phyloP scores from a whole-genome alignment of 2,329 filamentous ascomycete species.

The Metarhizium guizhouense region DNA sequence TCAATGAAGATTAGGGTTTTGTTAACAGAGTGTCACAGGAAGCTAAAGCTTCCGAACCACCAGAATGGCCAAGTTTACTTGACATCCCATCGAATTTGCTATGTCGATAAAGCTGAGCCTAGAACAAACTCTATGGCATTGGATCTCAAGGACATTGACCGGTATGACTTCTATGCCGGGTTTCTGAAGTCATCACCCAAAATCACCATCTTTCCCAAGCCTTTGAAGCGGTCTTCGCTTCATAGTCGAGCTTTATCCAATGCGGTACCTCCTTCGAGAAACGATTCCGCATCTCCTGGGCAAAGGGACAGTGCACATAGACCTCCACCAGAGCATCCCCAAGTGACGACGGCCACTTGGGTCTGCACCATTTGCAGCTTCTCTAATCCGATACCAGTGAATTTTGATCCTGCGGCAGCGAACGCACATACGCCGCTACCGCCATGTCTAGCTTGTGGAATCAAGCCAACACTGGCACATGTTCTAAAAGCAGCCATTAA shows the following conservation, averaged over 20 bases:
- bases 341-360: slow-evolving; percentile 67
- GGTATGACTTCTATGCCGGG: slow-evolving; percentile 83
- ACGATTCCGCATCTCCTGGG: slow-evolving; percentile 36
- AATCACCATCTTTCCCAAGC: slow-evolving; percentile 79
- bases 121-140: slow-evolving; percentile 76
- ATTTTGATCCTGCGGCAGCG: slow-evolving; percentile 80
- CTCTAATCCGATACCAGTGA: slow-evolving; percentile 84
- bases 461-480: slow-evolving; percentile 76
- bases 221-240: slow-evolving; percentile 55
- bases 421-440: slow-evolving; percentile 72
- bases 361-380: slow-evolving; percentile 94
- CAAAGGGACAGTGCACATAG: slow-evolving; percentile 34
- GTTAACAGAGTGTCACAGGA: slow-evolving; percentile 45
- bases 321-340: slow-evolving; percentile 28
- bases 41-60: slow-evolving; percentile 88
- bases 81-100: slow-evolving; percentile 91
- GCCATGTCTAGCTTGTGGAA: slow-evolving; percentile 86
- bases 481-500: slow-evolving; percentile 81
- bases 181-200: slow-evolving; percentile 95
- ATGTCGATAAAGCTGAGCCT: slow-evolving; percentile 82
- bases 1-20: not conserved
- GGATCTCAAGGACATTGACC: slow-evolving; percentile 84
- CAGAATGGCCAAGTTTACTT: slow-evolving; percentile 95
- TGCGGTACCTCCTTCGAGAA: slow-evolving; percentile 36
- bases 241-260: slow-evolving; percentile 42